Evolutionary conservation across 306 rosid species (phyloP), one percentile per base, ranked within the genome.

Genomic region (Casuarina cunninghamiana): DNA sequence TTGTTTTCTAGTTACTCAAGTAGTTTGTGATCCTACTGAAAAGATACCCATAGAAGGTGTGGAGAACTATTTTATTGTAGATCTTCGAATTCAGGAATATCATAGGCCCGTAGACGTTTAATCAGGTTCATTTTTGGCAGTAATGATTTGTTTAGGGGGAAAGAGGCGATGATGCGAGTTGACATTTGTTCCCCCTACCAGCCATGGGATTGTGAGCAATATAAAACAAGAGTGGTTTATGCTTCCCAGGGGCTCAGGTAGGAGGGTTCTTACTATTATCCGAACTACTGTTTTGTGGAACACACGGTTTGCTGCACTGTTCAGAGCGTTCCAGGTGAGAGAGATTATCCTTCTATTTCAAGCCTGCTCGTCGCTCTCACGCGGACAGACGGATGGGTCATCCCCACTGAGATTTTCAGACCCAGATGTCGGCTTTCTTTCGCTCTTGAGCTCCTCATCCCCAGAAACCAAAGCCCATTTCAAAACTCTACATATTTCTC

Each of bases 281-380:
- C 11, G 12, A 48, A 44, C 8, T 48, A 48, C 13, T 0, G 51
- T 48, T 48, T 9, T 8, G 51, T 10, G 9, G 11, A 48, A 48
- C 11, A 10, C 2, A 48, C 3, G 51, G 13, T 48, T 48, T 8
- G 51, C 2, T 10, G 51, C 9, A 13, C 12, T 10, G 11, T 10
- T 48, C 12, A 2, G 12, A 48, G 3, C 1, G 51, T 48, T 26
- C 13, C 12, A 46, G 11, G 2, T 8, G 50, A 46, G 8, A 0
- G 16, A 16, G 42, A 68, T 32, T 73, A 71, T 78, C 83, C 77
- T 76, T 90, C 80, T 85, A 87, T 90, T 82, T 86, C 85, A 83
- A 84, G 87, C 37, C 62, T 74, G 70, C 75, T 90, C 87, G 85
- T 86, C 88, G 76, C 67, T 82, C 70, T 84, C 86, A 85, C 86